A percentile compares a stretch with the other conserved stretches of the same genome.
Conservation (phyloP, 495 filamentous ascomycete genomes). For the Penicillium malachiteum region DNA sequence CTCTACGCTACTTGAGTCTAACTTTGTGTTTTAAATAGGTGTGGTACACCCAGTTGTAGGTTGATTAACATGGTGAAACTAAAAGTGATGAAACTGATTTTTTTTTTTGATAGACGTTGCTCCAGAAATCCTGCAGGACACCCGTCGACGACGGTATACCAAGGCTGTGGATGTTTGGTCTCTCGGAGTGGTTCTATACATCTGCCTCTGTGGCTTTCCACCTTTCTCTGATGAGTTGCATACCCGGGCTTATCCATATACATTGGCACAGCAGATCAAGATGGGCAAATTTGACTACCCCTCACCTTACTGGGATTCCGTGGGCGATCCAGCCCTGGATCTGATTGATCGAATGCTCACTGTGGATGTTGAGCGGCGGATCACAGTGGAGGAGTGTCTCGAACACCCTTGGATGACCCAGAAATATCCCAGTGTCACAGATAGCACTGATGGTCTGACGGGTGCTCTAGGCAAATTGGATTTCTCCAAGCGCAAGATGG, state of each 20-base stretch:
- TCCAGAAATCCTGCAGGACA: slow-evolving; percentile 86
- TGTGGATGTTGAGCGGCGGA: slow-evolving; percentile 77
- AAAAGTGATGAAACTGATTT: neutral
- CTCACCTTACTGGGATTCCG: slow-evolving; percentile 94
- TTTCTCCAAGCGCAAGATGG: slow-evolving; percentile 76
- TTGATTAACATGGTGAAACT: slow-evolving; percentile 4
- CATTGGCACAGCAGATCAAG: slow-evolving; percentile 86
- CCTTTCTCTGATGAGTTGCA: slow-evolving; percentile 94
- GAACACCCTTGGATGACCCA: slow-evolving; percentile 85
- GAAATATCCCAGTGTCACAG: slow-evolving; percentile 49
- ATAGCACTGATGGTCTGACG: slow-evolving; percentile 92
- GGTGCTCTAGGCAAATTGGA: slow-evolving; percentile 78
- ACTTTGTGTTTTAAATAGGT: slow-evolving; percentile 43
- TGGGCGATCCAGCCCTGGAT: slow-evolving; percentile 86
- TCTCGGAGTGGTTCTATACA: slow-evolving; percentile 96
- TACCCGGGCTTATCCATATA: slow-evolving; percentile 75
- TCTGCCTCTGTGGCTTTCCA: slow-evolving; percentile 96
- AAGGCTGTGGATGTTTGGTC: slow-evolving; percentile 98
- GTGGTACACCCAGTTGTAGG: slow-evolving; percentile 88
- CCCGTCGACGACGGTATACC: slow-evolving; percentile 78
- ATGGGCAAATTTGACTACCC: slow-evolving; percentile 89
- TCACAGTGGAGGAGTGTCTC: slow-evolving; percentile 86
- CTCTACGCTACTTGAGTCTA: slow-evolving; percentile 6
- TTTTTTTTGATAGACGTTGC: slow-evolving; percentile 68
- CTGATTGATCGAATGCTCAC: slow-evolving; percentile 95